Percentiles rank a stretch among this genome's conserved stretches.
phyloP scores from a whole-genome alignment of 345 rosid species.

The Salix koriyanagi region DNA sequence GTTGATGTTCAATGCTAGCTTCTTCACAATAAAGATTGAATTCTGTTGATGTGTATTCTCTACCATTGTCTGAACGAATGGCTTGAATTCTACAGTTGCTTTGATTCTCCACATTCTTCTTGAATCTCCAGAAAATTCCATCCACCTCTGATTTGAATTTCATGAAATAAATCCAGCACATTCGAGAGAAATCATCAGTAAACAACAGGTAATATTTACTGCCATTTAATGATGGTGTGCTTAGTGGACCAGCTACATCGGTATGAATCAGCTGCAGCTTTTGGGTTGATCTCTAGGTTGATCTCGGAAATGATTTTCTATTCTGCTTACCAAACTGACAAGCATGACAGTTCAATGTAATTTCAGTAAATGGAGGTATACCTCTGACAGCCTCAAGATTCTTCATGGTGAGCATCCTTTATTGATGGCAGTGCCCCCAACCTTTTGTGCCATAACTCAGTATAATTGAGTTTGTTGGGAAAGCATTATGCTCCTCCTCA shows the following conservation, averaged over 20 bases:
- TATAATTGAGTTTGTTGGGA: too few relatives aligned
- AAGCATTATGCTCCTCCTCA: not conserved
- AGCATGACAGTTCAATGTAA: not conserved
- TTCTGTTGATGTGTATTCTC: not conserved
- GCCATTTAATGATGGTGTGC: not conserved
- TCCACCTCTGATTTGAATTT: too few relatives aligned
- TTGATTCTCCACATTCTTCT: conserved; percentile 1
- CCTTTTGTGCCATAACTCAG: not conserved
- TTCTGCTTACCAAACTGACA: conserved; percentile 6
- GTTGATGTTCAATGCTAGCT: not conserved
- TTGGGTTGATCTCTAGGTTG: not conserved
- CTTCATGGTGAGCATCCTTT: not conserved
- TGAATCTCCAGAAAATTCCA: not conserved
- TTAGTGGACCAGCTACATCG: not conserved
- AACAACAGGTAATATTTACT: not conserved
- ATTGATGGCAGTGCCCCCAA: not conserved
- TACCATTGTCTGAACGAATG: not conserved
- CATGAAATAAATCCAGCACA: not conserved
- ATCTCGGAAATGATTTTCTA: not conserved
- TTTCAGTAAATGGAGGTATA: not conserved
- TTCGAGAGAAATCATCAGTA: not conserved
- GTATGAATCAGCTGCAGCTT: conserved; percentile 8
- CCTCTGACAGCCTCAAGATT: not conserved
- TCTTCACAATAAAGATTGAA: conserved; percentile 3
- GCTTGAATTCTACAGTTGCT: not conserved